Conservation (phyloP, 495 filamentous ascomycete genomes). For the Penicillium alfredii region DNA sequence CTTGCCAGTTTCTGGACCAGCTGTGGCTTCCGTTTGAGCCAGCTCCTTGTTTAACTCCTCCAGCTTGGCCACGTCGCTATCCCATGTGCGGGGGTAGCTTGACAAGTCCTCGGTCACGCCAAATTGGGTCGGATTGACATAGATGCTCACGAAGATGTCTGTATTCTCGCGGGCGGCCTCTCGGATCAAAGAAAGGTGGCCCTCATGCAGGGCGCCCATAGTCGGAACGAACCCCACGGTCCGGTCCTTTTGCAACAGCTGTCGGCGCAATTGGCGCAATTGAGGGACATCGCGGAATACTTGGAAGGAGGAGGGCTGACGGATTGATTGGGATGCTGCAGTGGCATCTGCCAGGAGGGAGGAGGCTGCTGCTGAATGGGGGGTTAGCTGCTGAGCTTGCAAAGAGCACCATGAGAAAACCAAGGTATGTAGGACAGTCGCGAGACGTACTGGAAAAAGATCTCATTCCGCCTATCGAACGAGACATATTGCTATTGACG, state of each 20-base stretch:
- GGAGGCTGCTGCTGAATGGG: conserved; percentile 19
- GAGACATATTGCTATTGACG: too few species aligned
- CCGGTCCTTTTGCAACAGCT: conserved; percentile 59
- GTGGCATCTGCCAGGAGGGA: conserved; percentile 23
- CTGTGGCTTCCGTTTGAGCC: conserved; percentile 35
- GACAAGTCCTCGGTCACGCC: conserved; percentile 81
- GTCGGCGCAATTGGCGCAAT: conserved; percentile 65
- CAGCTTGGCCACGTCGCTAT: conserved; percentile 61
- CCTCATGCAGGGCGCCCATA: conserved; percentile 92
- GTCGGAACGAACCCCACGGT: conserved; percentile 88
- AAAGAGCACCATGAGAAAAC: too few species aligned
- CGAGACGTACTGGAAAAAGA: conserved; percentile 26
- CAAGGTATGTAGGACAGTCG: too few species aligned
- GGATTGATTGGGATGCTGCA: conserved; percentile 18
- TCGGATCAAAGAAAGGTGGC: conserved; percentile 83
- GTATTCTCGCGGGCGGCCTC: conserved; percentile 78
- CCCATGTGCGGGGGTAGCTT: conserved; percentile 89
- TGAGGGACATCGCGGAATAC: conserved; percentile 67
- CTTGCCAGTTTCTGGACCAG: too few species aligned
- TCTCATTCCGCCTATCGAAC: conserved; percentile 19
- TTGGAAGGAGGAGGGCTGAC: conserved; percentile 45
- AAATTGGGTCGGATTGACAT: conserved; percentile 96
- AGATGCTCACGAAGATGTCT: conserved; percentile 81
- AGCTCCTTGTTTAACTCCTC: conserved; percentile 66
- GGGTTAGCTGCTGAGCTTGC: conserved; percentile 12